Evolutionary conservation across 805 yeast species (phyloP).

Genomic region (Saturnispora saitoi): DNA sequence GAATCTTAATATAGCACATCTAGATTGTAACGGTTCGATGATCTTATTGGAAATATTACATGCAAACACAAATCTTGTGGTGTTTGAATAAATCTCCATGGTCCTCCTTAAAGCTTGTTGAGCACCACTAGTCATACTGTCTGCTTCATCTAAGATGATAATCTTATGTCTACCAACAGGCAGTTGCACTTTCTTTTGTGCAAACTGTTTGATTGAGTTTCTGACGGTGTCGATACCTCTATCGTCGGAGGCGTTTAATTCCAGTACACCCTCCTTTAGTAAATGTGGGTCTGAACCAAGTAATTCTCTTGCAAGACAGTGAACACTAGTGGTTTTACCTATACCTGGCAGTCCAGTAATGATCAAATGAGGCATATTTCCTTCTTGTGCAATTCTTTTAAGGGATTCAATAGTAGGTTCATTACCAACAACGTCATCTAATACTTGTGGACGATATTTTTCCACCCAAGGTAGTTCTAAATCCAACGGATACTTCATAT

Average conservation of each 20-base stretch:
- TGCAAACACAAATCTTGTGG: conserved; percentile 97
- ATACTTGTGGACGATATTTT: conserved; percentile 75
- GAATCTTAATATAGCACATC: conserved; percentile 91
- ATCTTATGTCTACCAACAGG: conserved; percentile 91
- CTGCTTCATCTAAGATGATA: conserved; percentile 91
- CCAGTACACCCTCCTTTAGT: conserved; percentile 70
- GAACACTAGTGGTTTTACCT: conserved; percentile 92
- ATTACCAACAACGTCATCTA: conserved; percentile 89
- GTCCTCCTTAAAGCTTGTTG: conserved; percentile 93
- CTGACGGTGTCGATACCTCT: conserved; percentile 96
- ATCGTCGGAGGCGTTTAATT: conserved; percentile 93
- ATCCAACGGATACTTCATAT: conserved; percentile 22
- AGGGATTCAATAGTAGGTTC: conserved; percentile 81
- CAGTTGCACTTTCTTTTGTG: conserved; percentile 82
- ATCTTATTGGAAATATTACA: conserved; percentile 92
- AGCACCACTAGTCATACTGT: conserved; percentile 95
- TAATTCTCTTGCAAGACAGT: conserved; percentile 79
- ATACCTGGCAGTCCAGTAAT: conserved; percentile 96
- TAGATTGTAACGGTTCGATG: conserved; percentile 91
- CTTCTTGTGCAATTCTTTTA: conserved; percentile 78
- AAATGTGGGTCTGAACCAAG: conserved; percentile 46
- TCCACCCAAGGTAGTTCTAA: conserved; percentile 59
- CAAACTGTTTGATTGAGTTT: conserved; percentile 88
- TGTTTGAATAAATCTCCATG: conserved; percentile 89
- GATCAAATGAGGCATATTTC: conserved; percentile 95